Evolutionary conservation across 805 yeast species (phyloP).

Genomic region (Yarrowia keelungensis): DNA sequence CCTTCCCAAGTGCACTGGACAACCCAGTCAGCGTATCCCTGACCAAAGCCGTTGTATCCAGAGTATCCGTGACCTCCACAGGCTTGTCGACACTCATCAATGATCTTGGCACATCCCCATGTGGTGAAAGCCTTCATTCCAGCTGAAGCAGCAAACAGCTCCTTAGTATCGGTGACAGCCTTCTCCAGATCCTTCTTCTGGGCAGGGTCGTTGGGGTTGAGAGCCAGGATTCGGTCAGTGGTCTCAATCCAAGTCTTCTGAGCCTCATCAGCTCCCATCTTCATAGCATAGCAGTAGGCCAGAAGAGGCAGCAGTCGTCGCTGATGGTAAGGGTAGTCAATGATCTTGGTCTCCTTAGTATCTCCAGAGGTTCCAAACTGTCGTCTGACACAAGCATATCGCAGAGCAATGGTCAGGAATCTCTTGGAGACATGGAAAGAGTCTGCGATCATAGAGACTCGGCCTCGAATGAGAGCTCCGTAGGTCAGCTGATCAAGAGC

Average conservation of each 20-base stretch:
- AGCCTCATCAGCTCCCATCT: conserved; percentile 72
- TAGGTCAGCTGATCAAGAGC: conserved; percentile 88
- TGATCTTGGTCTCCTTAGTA: conserved; percentile 70
- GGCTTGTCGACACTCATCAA: conserved; percentile 88
- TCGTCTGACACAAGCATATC: conserved; percentile 88
- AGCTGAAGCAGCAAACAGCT: conserved; percentile 82
- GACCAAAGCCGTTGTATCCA: conserved; percentile 86
- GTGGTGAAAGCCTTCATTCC: conserved; percentile 88
- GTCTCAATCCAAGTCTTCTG: conserved; percentile 56
- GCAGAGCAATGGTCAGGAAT: conserved; percentile 80
- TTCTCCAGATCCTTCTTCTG: conserved; percentile 57
- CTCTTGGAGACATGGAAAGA: conserved; percentile 81
- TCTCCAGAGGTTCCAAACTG: conserved; percentile 67
- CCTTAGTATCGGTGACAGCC: conserved; percentile 67
- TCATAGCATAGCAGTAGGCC: conserved; percentile 78
- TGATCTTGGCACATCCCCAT: conserved; percentile 79
- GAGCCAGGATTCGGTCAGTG: conserved; percentile 52
- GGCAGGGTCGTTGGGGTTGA: conserved; percentile 54
- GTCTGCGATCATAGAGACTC: conserved; percentile 88
- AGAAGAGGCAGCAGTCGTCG: conserved; percentile 81
- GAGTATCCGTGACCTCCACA: conserved; percentile 98
- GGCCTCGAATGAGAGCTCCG: conserved; percentile 84
- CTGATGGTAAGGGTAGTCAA: conserved; percentile 89
- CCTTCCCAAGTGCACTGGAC: conserved; percentile 99
- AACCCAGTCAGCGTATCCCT: conserved; percentile 88